Evolutionary conservation across 345 rosid species (phyloP).

Genomic region (Populus davidiana): DNA sequence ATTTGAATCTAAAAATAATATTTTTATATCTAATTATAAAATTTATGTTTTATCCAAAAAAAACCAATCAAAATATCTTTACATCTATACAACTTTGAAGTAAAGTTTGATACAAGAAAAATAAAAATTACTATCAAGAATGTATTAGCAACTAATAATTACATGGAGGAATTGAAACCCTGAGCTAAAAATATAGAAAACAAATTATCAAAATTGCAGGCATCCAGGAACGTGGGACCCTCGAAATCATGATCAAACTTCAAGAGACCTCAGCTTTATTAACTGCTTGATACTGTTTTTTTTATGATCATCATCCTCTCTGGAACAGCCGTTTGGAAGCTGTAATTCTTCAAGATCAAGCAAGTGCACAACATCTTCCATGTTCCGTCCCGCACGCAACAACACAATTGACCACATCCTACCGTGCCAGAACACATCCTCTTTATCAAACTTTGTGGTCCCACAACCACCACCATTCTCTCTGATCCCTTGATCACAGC

Average conservation of each 20-base stretch:
- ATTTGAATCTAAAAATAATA: no score
- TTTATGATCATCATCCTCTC: constrained; percentile 9
- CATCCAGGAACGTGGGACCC: background rate
- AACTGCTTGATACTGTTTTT: background rate
- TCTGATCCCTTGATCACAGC: constrained; percentile 20
- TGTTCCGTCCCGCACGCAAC: constrained; percentile 58
- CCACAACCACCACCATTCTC: background rate
- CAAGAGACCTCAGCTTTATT: constrained; percentile 13
- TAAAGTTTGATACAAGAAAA: no score
- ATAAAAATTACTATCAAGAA: no score
- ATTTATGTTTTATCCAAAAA: no score
- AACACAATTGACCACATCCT: constrained; percentile 24
- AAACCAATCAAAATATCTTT: no score
- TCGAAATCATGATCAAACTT: background rate
- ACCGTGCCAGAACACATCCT: constrained; percentile 28
- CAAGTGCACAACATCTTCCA: constrained; percentile 57
- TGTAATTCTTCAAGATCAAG: constrained; percentile 32
- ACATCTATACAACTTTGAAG: no score
- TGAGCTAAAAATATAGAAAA: background rate
- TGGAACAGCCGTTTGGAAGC: background rate
- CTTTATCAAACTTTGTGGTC: background rate
- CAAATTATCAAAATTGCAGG: background rate
- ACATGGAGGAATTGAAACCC: background rate
- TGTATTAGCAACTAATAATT: no score
- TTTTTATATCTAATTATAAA: no score